Conservation (phyloP, 106 monocot species). For the Apostasia shenzhenica region DNA sequence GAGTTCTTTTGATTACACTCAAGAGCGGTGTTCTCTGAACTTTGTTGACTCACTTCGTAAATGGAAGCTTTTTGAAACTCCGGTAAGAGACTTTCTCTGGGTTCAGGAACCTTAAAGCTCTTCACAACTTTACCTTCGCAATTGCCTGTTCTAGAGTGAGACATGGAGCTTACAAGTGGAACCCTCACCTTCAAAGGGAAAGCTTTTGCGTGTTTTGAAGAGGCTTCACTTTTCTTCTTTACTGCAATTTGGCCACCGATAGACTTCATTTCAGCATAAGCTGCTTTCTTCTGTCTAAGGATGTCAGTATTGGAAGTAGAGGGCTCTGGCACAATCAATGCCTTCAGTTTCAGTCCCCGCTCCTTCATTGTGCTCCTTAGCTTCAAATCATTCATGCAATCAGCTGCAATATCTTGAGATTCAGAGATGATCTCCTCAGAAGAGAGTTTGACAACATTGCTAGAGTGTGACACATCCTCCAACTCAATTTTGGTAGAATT, state of each 20-base stretch:
- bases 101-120: not conserved
- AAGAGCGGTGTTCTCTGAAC: not conserved
- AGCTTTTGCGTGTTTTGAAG: not conserved
- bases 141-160: not conserved
- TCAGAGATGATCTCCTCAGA: too few relatives aligned
- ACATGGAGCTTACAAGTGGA: not conserved
- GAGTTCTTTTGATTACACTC: constrained; percentile 11
- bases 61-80: not conserved
- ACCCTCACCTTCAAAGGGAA: not conserved
- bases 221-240: not conserved
- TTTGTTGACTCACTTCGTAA: not conserved
- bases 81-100: not conserved
- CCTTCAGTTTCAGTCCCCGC: not conserved
- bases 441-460: too few relatives aligned
- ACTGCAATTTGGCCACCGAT: too few relatives aligned
- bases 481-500: too few relatives aligned
- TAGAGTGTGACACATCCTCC: too few relatives aligned
- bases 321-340: too few relatives aligned
- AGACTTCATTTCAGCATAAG: not conserved
- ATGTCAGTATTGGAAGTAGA: not conserved
- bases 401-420: not conserved
- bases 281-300: not conserved
- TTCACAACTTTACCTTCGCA: not conserved
- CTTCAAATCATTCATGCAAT: not conserved
- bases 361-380: not conserved